These are phyloP conservation scores for Helicocarpus griseus DNA, from an alignment of 2,329 filamentous ascomycete genomes.

Conservation along the genomic window DNA sequence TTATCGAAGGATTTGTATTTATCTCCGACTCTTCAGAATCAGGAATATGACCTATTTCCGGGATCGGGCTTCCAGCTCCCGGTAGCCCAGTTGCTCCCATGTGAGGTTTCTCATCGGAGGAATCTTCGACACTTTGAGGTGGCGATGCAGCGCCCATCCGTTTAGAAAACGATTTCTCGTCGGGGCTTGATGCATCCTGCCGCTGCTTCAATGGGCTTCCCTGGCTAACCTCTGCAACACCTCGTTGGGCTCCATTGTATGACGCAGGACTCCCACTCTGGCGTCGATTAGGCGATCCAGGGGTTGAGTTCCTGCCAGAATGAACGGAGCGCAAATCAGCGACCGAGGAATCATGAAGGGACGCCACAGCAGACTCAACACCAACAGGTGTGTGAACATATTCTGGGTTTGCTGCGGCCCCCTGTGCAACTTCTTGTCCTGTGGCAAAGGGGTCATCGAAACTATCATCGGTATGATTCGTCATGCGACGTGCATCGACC, in stretches of 20 bases:
- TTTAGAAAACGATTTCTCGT: conserved; percentile 30
- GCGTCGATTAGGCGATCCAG: conserved; percentile 30
- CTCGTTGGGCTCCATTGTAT: conserved; percentile 16
- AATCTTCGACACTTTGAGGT: conserved; percentile 45
- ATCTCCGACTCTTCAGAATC: conserved; percentile 49
- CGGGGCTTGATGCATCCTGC: conserved; percentile 26
- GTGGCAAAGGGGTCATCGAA: conserved; percentile 46
- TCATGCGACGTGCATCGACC: conserved; percentile 42
- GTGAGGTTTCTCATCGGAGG: conserved; percentile 37
- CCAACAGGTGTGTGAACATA: conserved; percentile 63
- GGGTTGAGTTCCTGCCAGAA: conserved; percentile 39
- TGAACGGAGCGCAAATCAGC: conserved; percentile 52
- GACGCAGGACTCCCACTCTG: conserved; percentile 20
- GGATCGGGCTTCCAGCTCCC: conserved; percentile 59
- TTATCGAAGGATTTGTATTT: conserved; percentile 74
- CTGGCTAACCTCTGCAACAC: conserved; percentile 17
- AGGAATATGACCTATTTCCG: conserved; percentile 61
- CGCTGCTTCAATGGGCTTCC: conserved; percentile 40
- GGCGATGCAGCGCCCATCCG: conserved; percentile 40
- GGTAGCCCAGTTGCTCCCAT: conserved; percentile 64
- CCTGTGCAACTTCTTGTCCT: conserved; percentile 61
- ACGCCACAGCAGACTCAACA: conserved; percentile 85
- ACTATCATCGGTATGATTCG: conserved; percentile 47
- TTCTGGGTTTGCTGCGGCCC: conserved; percentile 62
- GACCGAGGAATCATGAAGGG: conserved; percentile 73